Evolutionary conservation across 2,329 filamentous ascomycete genomes (phyloP).

Genomic region (Arthrobotrys iridis): DNA sequence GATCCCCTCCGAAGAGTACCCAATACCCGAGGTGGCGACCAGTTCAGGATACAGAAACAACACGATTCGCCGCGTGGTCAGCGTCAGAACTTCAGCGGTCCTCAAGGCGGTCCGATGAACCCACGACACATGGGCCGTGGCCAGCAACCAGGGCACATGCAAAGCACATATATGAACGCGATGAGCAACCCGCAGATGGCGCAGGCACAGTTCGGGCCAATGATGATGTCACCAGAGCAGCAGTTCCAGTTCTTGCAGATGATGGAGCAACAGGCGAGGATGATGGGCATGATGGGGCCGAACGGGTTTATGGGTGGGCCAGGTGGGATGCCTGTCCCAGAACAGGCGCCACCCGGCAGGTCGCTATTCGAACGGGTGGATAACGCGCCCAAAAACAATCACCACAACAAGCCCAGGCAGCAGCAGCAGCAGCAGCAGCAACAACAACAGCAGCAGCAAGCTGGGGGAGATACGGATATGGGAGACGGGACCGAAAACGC

Average conservation of each 20-base stretch:
- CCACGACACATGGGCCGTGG: slow-evolving; percentile 66
- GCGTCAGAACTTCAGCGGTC: slow-evolving; percentile 64
- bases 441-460: slow-evolving; percentile 10
- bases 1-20: slow-evolving; percentile 80
- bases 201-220: slow-evolving; percentile 40
- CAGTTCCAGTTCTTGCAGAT: slow-evolving; percentile 79
- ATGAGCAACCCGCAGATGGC: slow-evolving; percentile 59
- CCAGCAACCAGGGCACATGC: slow-evolving; percentile 62
- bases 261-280: slow-evolving; percentile 85
- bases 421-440: slow-evolving; percentile 9
- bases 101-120: slow-evolving; percentile 63
- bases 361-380: slow-evolving; percentile 56
- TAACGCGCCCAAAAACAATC: slow-evolving; percentile 60
- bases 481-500: slow-evolving; percentile 37
- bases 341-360: slow-evolving; percentile 23
- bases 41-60: slow-evolving; percentile 76
- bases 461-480: slow-evolving; percentile 46
- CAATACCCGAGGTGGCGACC: slow-evolving; percentile 73
- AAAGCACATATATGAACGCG: slow-evolving; percentile 61
- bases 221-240: slow-evolving; percentile 71
- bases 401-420: slow-evolving; percentile 30
- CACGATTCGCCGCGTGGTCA: slow-evolving; percentile 68
- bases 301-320: slow-evolving; percentile 36
- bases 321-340: slow-evolving; percentile 22
- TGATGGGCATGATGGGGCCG: slow-evolving; percentile 76